phyloP scores from a whole-genome alignment of 2,329 filamentous ascomycete genomes.

The Lomentospora prolificans region DNA sequence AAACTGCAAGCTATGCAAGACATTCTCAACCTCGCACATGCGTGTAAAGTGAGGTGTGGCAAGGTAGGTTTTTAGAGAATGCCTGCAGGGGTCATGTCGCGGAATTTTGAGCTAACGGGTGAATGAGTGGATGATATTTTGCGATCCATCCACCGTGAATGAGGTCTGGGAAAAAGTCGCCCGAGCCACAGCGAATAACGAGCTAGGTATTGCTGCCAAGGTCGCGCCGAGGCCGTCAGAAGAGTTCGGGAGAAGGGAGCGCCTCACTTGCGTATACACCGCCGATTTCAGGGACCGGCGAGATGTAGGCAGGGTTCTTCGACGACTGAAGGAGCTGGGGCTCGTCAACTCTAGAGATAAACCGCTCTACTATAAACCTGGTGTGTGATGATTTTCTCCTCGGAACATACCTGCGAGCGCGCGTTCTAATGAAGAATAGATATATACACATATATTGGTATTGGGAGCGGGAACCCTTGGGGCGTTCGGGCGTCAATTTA shows the following conservation, averaged over 20 bases:
- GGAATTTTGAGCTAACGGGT: background rate
- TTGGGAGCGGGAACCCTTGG: conserved; percentile 51
- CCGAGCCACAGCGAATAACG: conserved; percentile 54
- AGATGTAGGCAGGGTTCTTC: conserved; percentile 61
- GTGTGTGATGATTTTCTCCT: conserved; percentile 28
- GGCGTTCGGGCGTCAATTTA: conserved; percentile 51
- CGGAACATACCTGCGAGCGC: background rate
- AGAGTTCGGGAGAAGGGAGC: conserved; percentile 28
- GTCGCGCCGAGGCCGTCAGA: conserved; percentile 46
- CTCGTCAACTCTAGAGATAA: conserved; percentile 38
- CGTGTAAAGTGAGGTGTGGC: conserved; percentile 49
- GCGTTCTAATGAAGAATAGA: conserved; percentile 31
- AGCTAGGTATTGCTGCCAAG: conserved; percentile 65
- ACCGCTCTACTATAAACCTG: conserved; percentile 69
- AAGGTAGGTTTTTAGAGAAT: conserved; percentile 41
- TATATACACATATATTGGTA: conserved; percentile 57
- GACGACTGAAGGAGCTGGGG: conserved; percentile 50
- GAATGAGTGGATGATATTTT: conserved; percentile 66
- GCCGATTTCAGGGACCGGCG: conserved; percentile 58
- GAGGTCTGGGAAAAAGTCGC: conserved; percentile 58
- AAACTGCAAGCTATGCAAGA: conserved; percentile 38
- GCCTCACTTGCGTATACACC: conserved; percentile 72
- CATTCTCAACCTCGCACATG: conserved; percentile 51
- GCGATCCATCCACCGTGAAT: conserved; percentile 41
- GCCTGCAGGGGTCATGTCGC: conserved; percentile 12